Evolutionary conservation across 139 green algal genomes (phyloP).

Genomic region (Edaphochlamys debaryana): DNA sequence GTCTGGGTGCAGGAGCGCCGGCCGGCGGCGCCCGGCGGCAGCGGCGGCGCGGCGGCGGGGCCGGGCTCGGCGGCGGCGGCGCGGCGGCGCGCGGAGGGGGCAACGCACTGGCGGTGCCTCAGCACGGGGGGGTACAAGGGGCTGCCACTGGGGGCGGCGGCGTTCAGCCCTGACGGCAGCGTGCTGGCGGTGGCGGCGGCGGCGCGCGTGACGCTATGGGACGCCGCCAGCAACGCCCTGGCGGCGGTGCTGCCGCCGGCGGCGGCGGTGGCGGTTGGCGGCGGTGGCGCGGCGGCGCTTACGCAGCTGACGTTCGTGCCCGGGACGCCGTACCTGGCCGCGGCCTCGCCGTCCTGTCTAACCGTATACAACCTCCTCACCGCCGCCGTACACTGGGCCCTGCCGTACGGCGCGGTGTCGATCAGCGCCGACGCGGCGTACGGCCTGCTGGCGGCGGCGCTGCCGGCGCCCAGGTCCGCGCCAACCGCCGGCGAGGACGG

Average conservation of each 20-base stretch:
- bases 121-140: conserved; percentile 62
- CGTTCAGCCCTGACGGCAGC: conserved; percentile 79
- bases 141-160: conserved; percentile 51
- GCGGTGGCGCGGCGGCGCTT: neutral
- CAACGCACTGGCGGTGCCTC: conserved; percentile 52
- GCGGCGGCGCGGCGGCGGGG: neutral
- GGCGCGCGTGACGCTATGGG: conserved; percentile 74
- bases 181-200: conserved; percentile 69
- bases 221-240: conserved; percentile 56
- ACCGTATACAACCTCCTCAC: conserved; percentile 73
- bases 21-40: neutral
- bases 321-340: conserved; percentile 59
- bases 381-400: conserved; percentile 57
- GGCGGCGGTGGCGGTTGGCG: neutral
- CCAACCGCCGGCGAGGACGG: neutral
- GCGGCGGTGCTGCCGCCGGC: conserved; percentile 59
- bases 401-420: conserved; percentile 14
- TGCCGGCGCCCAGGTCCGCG: conserved; percentile 22
- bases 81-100: neutral
- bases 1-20: conserved; percentile 58
- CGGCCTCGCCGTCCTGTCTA: conserved; percentile 28
- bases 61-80: neutral
- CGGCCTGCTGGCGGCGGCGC: conserved; percentile 52
- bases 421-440: conserved; percentile 30
- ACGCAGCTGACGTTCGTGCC: conserved; percentile 63